Percentiles rank a stretch among this genome's conserved stretches.
Evolutionary conservation across 345 rosid species (phyloP).

Genomic region (Eutrema yunnanense): DNA sequence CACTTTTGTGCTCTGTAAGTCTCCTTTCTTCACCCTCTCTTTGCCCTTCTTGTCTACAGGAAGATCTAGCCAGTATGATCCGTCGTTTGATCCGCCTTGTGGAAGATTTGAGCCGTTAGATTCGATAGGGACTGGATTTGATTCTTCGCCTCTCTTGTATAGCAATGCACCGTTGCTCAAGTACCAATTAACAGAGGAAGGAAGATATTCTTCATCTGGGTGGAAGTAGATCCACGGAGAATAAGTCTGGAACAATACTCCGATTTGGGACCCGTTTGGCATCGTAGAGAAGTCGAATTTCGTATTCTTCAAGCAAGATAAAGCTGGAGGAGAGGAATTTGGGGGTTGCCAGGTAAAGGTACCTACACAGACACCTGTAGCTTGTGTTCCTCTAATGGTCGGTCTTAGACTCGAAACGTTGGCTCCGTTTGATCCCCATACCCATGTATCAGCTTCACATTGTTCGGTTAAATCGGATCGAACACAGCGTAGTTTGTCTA

Average conservation of each 20-base stretch:
- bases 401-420: conserved; percentile 45
- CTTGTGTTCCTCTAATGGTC: conserved; percentile 38
- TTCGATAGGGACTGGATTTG: conserved; percentile 45
- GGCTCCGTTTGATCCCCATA: conserved; percentile 55
- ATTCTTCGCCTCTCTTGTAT: conserved; percentile 61
- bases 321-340: conserved; percentile 7
- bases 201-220: conserved; percentile 62
- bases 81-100: conserved; percentile 74
- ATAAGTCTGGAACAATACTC: conserved; percentile 41
- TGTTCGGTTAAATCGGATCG: conserved; percentile 61
- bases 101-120: conserved; percentile 74
- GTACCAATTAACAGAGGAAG: conserved; percentile 77
- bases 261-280: conserved; percentile 57
- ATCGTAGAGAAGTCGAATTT: conserved; percentile 38
- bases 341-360: conserved; percentile 46
- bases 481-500: conserved; percentile 59
- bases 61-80: conserved; percentile 73
- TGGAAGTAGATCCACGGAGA: conserved; percentile 66
- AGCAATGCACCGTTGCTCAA: conserved; percentile 66
- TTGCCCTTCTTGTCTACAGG: conserved; percentile 40
- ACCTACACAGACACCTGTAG: conserved; percentile 53
- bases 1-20: conserved; percentile 40
- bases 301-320: conserved; percentile 61
- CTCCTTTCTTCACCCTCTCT: conserved; percentile 68
- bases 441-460: conserved; percentile 39